Conservation (phyloP, 163 green algal species). For the Scenedesmus sp. region DNA sequence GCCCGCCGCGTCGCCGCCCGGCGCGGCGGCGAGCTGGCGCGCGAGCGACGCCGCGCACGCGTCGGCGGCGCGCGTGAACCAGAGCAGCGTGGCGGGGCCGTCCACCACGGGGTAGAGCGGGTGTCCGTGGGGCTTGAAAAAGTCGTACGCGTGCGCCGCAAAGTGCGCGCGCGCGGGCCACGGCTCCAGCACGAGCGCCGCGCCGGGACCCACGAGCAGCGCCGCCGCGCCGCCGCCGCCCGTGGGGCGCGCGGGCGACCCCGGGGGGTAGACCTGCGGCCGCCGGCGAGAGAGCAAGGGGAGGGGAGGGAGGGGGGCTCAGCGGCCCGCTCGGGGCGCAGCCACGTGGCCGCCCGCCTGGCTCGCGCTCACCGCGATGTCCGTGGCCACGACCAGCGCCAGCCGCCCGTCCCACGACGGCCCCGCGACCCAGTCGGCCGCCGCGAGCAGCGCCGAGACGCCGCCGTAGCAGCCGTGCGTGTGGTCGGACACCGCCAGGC, state of each 20-base stretch:
- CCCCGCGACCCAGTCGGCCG: slow-evolving; percentile 83
- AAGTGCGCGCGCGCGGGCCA: slow-evolving; percentile 59
- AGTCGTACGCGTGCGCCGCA: slow-evolving; percentile 81
- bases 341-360: too few relatives aligned
- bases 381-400: slow-evolving; percentile 77
- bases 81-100: slow-evolving; percentile 46
- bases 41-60: slow-evolving; percentile 26
- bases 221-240: slow-evolving; percentile 54
- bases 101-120: slow-evolving; percentile 73
- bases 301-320: too few relatives aligned
- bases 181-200: slow-evolving; percentile 77
- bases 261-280: slow-evolving; percentile 64
- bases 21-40: background rate
- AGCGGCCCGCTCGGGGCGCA: too few relatives aligned
- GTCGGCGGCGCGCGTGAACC: slow-evolving; percentile 52
- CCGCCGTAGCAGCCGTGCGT: slow-evolving; percentile 90
- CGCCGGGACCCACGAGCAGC: slow-evolving; percentile 70
- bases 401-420: slow-evolving; percentile 81
- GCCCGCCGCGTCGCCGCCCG: too few relatives aligned
- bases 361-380: too few relatives aligned
- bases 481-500: slow-evolving; percentile 74
- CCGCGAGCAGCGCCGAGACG: slow-evolving; percentile 85
- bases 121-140: slow-evolving; percentile 81
- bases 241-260: slow-evolving; percentile 53
- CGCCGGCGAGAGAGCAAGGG: too few relatives aligned